Base-by-base conservation (phyloP, 2,329 filamentous ascomycete genomes). In the Zalaria sp. region DNA sequence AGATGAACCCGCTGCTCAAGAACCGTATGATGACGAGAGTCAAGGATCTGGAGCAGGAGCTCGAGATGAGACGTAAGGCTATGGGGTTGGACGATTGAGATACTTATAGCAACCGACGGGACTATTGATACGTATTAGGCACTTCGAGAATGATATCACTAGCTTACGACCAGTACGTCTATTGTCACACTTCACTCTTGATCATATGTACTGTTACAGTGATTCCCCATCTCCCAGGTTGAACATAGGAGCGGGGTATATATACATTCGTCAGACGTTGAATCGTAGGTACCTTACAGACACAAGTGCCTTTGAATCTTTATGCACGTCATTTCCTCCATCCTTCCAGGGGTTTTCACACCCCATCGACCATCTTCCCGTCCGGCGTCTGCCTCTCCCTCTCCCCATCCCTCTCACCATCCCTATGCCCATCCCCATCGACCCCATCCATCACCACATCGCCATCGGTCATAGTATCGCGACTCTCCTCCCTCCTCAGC, bases 11-110 rank as follows among this genome's bases (percentile, higher is more conserved):
- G 8, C 61, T 77, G 45, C 58, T 75, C 48, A 68, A 64, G 54
- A 59, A 64, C 47, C 61, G 72, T 43, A 57, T 71, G 42, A 58
- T 66, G 49, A 62, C 63, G 35, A 70, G 66, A 44, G 62, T 75
- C 37, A 59, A 65, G 27, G 67, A 63, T 41, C 55, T 75, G 42
- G 67, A 69, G 55, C 62, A 64, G n/a, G 69, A 75, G 47, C 54
- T 76, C 48, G 64, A 71, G 44, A 54, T 73, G 39, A 76, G 75
- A 60, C 67, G 66, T 51, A 57, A 55, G 10, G 58, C 60, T 29
- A 57, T 68, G 43, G 57, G 57, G 7, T 43, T 60, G 43, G 55
- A 53, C 32, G 54, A 51, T 25, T 18, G 18, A 18, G 18, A 18
- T 18, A 18, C 18, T 18, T 18, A 18, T 18, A 18, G 18, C 18